Conservation (phyloP, 495 filamentous ascomycete genomes). For the Daldinia bambusicola region DNA sequence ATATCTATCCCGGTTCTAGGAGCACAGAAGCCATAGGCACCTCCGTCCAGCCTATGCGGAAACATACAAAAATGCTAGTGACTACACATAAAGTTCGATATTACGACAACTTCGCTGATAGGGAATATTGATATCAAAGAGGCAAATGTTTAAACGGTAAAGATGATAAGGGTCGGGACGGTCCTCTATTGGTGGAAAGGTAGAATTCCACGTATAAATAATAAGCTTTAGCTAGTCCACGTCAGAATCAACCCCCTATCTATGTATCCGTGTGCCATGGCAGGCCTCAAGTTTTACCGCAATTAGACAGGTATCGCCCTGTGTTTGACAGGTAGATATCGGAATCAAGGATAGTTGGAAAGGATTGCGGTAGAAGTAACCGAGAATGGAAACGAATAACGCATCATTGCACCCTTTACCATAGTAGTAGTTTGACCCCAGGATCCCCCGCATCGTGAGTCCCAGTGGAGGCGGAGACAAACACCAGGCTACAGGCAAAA, state of each 20-base stretch:
- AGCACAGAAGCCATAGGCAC: background rate
- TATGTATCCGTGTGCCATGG: background rate
- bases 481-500: slow-evolving; percentile 40
- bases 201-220: slow-evolving; percentile 4
- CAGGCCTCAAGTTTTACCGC: background rate
- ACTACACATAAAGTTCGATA: background rate
- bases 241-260: background rate
- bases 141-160: background rate
- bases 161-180: background rate
- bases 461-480: slow-evolving; percentile 20
- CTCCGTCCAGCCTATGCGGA: background rate
- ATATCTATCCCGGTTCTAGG: background rate
- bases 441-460: slow-evolving; percentile 32
- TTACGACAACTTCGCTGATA: background rate
- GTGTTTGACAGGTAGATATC: background rate
- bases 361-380: background rate
- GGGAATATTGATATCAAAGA: background rate
- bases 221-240: background rate
- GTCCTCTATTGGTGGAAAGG: slow-evolving; percentile 36
- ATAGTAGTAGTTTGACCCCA: slow-evolving; percentile 17
- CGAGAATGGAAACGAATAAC: background rate
- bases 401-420: background rate
- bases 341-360: background rate
- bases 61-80: background rate
- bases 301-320: background rate